Conservation (phyloP, 2,329 filamentous ascomycete genomes). For the Calonectria hawksworthii region DNA sequence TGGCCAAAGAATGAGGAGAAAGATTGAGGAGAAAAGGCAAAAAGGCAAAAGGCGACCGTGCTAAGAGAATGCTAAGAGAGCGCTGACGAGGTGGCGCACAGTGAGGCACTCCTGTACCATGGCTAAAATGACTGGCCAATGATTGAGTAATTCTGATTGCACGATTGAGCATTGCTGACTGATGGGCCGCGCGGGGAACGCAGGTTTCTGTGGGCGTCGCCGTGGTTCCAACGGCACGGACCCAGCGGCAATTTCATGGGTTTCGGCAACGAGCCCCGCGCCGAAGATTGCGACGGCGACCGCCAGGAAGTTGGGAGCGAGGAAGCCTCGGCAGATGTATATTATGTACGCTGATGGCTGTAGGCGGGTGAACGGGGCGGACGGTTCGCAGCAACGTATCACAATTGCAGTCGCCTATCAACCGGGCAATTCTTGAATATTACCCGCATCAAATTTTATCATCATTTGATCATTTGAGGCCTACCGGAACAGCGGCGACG, state of each 20-base stretch:
- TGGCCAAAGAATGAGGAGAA: background rate
- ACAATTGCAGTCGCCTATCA: background rate
- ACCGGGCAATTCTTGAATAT: background rate
- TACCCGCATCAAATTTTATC: background rate
- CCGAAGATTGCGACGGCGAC: background rate
- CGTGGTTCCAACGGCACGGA: conserved; percentile 20
- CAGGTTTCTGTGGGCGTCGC: conserved; percentile 21
- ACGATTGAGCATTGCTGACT: conserved; percentile 25
- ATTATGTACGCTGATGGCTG: background rate
- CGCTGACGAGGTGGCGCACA: background rate
- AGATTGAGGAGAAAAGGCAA: background rate
- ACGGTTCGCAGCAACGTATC: background rate
- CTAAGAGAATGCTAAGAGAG: background rate
- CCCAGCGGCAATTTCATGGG: conserved; percentile 7
- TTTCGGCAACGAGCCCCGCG: conserved; percentile 3
- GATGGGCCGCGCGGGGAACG: conserved; percentile 11
- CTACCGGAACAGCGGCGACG: background rate
- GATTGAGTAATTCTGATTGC: conserved; percentile 15
- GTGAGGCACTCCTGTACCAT: background rate
- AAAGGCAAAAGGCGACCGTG: background rate
- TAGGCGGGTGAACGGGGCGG: background rate
- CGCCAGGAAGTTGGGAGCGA: background rate
- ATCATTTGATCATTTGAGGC: background rate
- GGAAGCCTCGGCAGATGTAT: background rate
- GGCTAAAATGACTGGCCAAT: background rate